Evolutionary conservation across 305 asterid species (phyloP).

Genomic region (Fraxinus xanthoxyloides): DNA sequence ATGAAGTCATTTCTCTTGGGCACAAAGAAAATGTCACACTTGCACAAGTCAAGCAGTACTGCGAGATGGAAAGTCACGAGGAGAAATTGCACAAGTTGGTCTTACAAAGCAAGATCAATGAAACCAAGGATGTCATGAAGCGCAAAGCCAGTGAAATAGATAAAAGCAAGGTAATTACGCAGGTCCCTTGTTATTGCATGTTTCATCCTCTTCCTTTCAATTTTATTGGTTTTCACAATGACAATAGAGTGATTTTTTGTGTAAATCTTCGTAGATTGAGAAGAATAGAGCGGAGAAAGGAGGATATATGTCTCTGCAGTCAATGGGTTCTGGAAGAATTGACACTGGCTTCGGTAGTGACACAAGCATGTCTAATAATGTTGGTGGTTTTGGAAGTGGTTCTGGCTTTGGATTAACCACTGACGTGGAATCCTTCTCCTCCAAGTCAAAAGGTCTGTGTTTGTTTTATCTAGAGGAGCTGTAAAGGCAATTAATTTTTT

Average conservation of each 20-base stretch:
- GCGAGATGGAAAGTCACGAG: slow-evolving; percentile 96
- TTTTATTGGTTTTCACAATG: slow-evolving; percentile 3
- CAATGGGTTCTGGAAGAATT: slow-evolving; percentile 53
- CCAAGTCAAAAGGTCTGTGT: slow-evolving; percentile 56
- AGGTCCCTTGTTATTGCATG: slow-evolving; percentile 4
- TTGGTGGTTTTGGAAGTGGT: slow-evolving; percentile 54
- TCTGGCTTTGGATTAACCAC: slow-evolving; percentile 53
- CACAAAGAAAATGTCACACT: slow-evolving; percentile 84
- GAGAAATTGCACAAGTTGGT: slow-evolving; percentile 80
- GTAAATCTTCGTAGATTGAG: slow-evolving; percentile 45
- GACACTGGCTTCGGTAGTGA: slow-evolving; percentile 57
- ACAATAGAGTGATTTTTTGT: slow-evolving; percentile 1
- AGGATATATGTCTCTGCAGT: slow-evolving; percentile 50
- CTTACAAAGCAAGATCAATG: slow-evolving; percentile 76
- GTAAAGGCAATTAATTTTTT: background rate
- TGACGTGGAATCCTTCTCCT: slow-evolving; percentile 53
- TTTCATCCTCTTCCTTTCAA: slow-evolving; percentile 4
- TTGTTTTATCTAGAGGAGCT: slow-evolving; percentile 4
- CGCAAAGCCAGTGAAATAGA: slow-evolving; percentile 85
- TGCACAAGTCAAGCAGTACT: slow-evolving; percentile 88
- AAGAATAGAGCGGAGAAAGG: slow-evolving; percentile 59
- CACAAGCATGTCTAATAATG: slow-evolving; percentile 20
- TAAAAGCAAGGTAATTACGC: slow-evolving; percentile 67
- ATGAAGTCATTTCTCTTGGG: slow-evolving; percentile 82
- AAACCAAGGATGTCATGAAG: slow-evolving; percentile 82